Conservation (phyloP, 305 asterid species). For the Fraxinus paxiana region DNA sequence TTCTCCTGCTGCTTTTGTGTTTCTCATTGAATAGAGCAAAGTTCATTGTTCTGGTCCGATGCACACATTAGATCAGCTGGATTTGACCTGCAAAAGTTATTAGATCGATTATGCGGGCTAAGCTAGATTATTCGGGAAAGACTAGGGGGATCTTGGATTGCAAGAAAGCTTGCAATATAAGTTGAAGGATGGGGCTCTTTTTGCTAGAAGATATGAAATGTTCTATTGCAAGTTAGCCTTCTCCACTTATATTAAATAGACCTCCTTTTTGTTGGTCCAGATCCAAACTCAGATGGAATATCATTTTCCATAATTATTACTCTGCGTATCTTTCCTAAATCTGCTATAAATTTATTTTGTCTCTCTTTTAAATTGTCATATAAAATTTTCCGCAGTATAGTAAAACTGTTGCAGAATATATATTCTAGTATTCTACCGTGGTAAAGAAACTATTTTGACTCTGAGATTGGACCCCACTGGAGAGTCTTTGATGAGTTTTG, state of each 20-base stretch:
- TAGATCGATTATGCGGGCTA: not conserved
- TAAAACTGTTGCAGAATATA: constrained; percentile 1
- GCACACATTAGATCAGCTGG: constrained; percentile 7
- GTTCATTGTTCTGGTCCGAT: constrained; percentile 12
- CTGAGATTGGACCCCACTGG: not conserved
- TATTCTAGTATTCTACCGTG: not conserved
- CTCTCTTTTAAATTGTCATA: not conserved
- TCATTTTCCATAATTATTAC: not conserved
- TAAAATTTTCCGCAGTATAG: not conserved
- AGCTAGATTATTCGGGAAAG: not conserved
- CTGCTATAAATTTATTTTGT: not conserved
- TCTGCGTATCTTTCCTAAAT: not conserved
- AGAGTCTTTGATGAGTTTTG: not conserved
- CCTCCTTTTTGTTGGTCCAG: not conserved
- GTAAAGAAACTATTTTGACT: not conserved
- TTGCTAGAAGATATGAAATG: not conserved
- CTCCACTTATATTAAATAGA: not conserved
- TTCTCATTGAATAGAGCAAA: not conserved
- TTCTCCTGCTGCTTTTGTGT: constrained; percentile 13
- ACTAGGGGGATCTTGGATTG: not conserved
- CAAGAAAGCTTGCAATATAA: not conserved
- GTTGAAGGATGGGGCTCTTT: not conserved
- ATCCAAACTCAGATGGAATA: not conserved
- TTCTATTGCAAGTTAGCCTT: constrained; percentile 8
- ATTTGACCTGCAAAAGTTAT: constrained; percentile 13